phyloP scores from a whole-genome alignment of 1,139 yeast genomes.

The Hansenula anomala region DNA sequence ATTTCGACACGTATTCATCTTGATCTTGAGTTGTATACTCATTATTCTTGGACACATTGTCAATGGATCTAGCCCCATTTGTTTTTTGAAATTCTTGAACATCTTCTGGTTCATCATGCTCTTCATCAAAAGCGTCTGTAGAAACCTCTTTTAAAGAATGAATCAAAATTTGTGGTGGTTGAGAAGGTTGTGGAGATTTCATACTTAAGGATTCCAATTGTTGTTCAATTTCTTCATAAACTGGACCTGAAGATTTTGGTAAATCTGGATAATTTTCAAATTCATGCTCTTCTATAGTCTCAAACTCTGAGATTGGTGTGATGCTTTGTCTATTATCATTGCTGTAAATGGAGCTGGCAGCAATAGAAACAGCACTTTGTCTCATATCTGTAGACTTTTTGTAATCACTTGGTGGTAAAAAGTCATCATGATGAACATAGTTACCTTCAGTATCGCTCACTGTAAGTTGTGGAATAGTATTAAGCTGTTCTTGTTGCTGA shows the following conservation, averaged over 20 bases:
- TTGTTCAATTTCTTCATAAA: conserved; percentile 12
- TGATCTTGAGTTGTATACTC: too few relatives aligned
- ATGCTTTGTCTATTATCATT: background rate
- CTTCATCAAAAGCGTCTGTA: background rate
- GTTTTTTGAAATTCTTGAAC: background rate
- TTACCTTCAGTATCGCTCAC: conserved; percentile 12
- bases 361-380: background rate
- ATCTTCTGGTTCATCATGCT: background rate
- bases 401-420: background rate
- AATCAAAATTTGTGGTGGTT: conserved; percentile 8
- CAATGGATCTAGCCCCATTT: too few relatives aligned
- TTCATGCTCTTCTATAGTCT: background rate
- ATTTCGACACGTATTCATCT: too few relatives aligned
- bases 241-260: background rate
- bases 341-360: conserved; percentile 1
- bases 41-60: too few relatives aligned
- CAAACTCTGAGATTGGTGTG: background rate
- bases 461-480: conserved; percentile 9
- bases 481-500: background rate
- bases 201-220: conserved; percentile 10
- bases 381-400: background rate
- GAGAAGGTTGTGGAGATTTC: conserved; percentile 2
- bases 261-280: background rate
- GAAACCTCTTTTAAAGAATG: conserved; percentile 10
- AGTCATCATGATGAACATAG: background rate